phyloP scores from a whole-genome alignment of 352 stramenopile species.

The Phytophthora hybrid region DNA sequence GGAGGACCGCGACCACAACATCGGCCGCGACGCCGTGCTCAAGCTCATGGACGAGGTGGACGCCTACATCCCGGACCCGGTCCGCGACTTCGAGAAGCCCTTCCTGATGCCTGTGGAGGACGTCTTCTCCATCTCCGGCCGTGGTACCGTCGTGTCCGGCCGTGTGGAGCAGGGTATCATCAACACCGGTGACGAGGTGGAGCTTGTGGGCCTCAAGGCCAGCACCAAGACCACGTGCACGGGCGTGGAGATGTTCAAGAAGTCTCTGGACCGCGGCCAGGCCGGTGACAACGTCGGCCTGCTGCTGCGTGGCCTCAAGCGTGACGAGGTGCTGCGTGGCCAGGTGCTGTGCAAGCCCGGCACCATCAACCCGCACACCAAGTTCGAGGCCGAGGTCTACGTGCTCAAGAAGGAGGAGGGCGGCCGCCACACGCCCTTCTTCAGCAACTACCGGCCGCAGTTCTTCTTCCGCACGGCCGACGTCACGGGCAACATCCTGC shows the following conservation, averaged over 20 bases:
- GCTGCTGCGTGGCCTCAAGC: slow-evolving; percentile 94
- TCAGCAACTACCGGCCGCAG: slow-evolving; percentile 97
- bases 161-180: slow-evolving; percentile 93
- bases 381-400: slow-evolving; percentile 97
- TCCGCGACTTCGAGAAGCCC: slow-evolving; percentile 94
- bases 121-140: slow-evolving; percentile 97
- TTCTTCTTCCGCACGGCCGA: slow-evolving; percentile 98
- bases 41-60: slow-evolving; percentile 95
- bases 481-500: slow-evolving; percentile 92
- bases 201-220: slow-evolving; percentile 54
- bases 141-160: slow-evolving; percentile 98
- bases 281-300: slow-evolving; percentile 97
- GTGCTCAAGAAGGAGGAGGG: slow-evolving; percentile 97
- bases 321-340: slow-evolving; percentile 93
- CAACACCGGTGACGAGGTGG: slow-evolving; percentile 66
- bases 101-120: slow-evolving; percentile 98
- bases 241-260: slow-evolving; percentile 98
- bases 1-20: slow-evolving; percentile 86
- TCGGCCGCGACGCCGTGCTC: slow-evolving; percentile 89
- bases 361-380: slow-evolving; percentile 87
- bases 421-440: slow-evolving; percentile 97
- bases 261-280: slow-evolving; percentile 93
- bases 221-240: slow-evolving; percentile 66
- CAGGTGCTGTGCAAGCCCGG: slow-evolving; percentile 92
- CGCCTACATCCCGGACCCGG: slow-evolving; percentile 87